Evolutionary conservation across 176 grass and related monocot species (phyloP), one percentile per base, ranked within the genome.

Genomic region (Hordeum marinum): DNA sequence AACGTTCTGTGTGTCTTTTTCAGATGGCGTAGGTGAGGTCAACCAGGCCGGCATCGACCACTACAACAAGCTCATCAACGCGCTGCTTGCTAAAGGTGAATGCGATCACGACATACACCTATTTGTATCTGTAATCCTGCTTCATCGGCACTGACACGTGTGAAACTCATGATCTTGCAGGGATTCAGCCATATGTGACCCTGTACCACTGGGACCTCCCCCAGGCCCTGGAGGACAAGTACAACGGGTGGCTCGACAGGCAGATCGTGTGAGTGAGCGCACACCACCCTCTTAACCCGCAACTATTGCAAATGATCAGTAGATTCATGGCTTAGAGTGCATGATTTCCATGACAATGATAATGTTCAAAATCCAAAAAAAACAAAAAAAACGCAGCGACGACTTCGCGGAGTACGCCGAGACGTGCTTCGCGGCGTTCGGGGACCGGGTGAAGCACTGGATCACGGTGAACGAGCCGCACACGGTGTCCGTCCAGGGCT

Each of bases 121-220:
- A 1, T 70, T 12, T 25, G 69, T 23, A 45, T 39, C 2, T 29
- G 29, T 29, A 29, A 29, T 29, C 29, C 29, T 29, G 29, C 29
- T 29, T 29, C 1, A 29, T 24, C 50, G 0, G 0, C 70, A 8
- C 48, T 84, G 78, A 29, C 17, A 68, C n/a, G n/a, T 46, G n/a
- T 73, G 32, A 74, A 79, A 86, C 21, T 57, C 54, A 20, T 8
- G 7, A 57, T 74, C 14, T 66, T 76, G 13, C 81, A 98, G 96
- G 96, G 13, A 95, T 98, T 18, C 80, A 94, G 74, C 93, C 92
- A 17, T 95, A 95, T 71, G 95, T 93, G 46, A 98, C 95, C 9
- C 83, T 98, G 18, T 98, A 93, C 66, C 95, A 98, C 83, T 98
- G 95, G 95, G 95, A 98, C 34, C 95, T 98, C 85, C 95, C 95